A percentile compares a stretch with the other conserved stretches of the same genome.
Conservation (phyloP, 2,329 filamentous ascomycete species). For the Colletotrichum sp. region DNA sequence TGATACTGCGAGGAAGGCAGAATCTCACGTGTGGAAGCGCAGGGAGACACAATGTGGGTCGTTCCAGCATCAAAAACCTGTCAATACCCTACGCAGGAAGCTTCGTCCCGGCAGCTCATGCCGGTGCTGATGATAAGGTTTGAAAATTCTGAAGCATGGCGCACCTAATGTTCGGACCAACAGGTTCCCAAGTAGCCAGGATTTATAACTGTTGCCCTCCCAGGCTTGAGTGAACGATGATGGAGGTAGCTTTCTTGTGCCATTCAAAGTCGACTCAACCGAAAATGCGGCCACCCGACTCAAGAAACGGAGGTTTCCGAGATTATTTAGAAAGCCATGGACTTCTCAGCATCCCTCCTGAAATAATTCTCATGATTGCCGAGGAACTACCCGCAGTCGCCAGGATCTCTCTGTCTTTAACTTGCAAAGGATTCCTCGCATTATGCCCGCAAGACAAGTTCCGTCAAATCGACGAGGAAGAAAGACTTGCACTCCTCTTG, state of each 20-base stretch:
- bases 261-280: background rate
- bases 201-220: background rate
- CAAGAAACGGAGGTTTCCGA: accelerated
- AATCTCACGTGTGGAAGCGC: too few species aligned
- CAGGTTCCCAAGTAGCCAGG: background rate
- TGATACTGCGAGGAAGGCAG: too few species aligned
- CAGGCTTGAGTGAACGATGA: background rate
- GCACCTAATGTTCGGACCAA: background rate
- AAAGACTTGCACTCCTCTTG: background rate
- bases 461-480: accelerated
- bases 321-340: background rate
- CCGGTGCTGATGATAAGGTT: background rate
- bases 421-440: background rate
- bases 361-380: background rate
- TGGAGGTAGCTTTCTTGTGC: background rate
- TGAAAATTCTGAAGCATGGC: background rate
- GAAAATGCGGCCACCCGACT: too few species aligned
- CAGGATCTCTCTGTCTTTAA: background rate
- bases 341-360: background rate
- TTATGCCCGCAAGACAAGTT: background rate
- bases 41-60: too few species aligned
- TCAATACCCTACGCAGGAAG: too few species aligned
- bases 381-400: background rate
- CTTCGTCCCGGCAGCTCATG: too few species aligned
- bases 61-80: too few species aligned